Percentiles rank a stretch among this genome's conserved stretches.
Evolutionary conservation across 495 filamentous ascomycete species (phyloP).

Genomic region (Hypomontagnella submonticulosa): DNA sequence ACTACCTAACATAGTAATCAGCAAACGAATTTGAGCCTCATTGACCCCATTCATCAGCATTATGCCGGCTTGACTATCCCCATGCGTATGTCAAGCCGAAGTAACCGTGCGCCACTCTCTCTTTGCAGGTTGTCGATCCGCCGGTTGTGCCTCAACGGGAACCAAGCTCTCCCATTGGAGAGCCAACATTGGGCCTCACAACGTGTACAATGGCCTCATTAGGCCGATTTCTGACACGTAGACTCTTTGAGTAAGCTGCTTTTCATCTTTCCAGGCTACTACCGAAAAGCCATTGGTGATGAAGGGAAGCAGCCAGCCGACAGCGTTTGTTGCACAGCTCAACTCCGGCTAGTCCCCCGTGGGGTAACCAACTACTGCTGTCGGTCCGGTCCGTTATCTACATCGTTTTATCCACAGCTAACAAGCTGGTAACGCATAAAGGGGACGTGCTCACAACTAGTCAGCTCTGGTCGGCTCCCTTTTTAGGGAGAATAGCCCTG

Average conservation of each 20-base stretch:
- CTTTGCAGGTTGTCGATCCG: constrained; percentile 20
- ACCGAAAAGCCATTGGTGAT: neutral
- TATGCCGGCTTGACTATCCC: constrained; percentile 3
- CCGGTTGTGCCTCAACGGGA: constrained; percentile 1
- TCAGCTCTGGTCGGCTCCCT: too few species aligned
- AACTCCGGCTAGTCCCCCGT: constrained; percentile 6
- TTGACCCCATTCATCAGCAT: constrained; percentile 9
- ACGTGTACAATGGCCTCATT: neutral
- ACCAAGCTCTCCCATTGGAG: constrained; percentile 7
- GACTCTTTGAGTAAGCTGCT: neutral
- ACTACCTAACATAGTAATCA: neutral
- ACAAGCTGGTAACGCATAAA: neutral
- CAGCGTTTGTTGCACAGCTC: neutral
- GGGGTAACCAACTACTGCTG: constrained; percentile 8
- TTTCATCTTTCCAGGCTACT: constrained; percentile 1
- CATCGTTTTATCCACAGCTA: constrained; percentile 7
- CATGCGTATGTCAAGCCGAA: constrained; percentile 11
- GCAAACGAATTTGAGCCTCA: constrained; percentile 31
- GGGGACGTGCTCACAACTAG: too few species aligned
- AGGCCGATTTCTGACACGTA: constrained; percentile 24
- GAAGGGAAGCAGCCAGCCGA: neutral
- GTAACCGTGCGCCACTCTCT: constrained; percentile 8
- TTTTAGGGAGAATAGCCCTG: too few species aligned
- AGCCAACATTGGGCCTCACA: constrained; percentile 7
- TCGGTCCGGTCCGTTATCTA: constrained; percentile 18